Conservation (phyloP, 208 protist genomes). For the Trypanosoma avium region DNA sequence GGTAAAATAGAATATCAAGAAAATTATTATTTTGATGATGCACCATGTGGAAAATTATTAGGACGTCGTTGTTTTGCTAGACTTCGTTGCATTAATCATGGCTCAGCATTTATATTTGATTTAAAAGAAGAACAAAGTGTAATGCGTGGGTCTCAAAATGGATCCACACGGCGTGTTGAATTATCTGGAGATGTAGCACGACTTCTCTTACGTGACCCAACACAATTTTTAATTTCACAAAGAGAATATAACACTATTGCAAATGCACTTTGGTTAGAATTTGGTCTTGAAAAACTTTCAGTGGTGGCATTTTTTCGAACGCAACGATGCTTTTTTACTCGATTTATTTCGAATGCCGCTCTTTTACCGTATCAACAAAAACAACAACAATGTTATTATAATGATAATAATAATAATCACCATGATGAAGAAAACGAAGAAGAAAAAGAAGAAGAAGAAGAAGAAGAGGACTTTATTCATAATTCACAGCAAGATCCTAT, state of each 20-base stretch:
- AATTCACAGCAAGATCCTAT: too few species aligned
- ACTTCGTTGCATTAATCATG: conserved; percentile 43
- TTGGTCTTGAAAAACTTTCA: conserved; percentile 40
- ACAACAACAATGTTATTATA: neutral
- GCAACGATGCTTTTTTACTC: conserved; percentile 24
- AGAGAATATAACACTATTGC: conserved; percentile 46
- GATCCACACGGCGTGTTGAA: conserved; percentile 32
- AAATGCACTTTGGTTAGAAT: conserved; percentile 51
- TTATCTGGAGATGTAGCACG: conserved; percentile 54
- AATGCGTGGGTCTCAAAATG: conserved; percentile 37
- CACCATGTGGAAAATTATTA: conserved; percentile 33
- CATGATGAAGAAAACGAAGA: too few species aligned
- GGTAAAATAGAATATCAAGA: conserved; percentile 49
- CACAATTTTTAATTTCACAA: conserved; percentile 46
- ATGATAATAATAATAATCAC: conserved; percentile 22
- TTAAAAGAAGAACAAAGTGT: conserved; percentile 64
- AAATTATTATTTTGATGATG: conserved; percentile 78
- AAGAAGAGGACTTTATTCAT: too few species aligned
- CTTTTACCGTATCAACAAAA: neutral
- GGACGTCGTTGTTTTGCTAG: conserved; percentile 43
- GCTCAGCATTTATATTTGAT: conserved; percentile 39
- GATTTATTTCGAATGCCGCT: neutral
- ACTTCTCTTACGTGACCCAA: conserved; percentile 46
- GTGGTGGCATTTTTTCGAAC: conserved; percentile 57
- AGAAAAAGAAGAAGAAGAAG: too few species aligned